phyloP scores from a whole-genome alignment of 2,329 filamentous ascomycete genomes.

The Neodidymelliopsis sp. region DNA sequence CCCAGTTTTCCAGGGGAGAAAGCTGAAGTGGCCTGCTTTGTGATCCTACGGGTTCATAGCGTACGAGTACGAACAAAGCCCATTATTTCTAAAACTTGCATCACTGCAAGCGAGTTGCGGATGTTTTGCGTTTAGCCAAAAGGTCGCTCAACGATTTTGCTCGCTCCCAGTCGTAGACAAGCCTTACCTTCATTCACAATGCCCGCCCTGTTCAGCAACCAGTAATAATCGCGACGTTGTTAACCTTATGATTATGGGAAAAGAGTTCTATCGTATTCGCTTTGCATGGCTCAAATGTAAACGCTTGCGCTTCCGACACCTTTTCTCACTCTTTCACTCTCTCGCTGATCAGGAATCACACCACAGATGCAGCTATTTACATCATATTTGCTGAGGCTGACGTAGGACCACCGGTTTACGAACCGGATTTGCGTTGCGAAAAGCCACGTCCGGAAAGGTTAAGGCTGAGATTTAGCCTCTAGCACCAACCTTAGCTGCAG shows the following conservation, averaged over 20 bases:
- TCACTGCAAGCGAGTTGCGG: background rate
- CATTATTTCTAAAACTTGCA: background rate
- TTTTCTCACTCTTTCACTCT: background rate
- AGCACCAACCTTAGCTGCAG: conserved; percentile 19
- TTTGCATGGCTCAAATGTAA: background rate
- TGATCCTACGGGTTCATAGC: background rate
- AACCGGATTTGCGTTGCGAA: background rate
- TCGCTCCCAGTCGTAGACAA: no score
- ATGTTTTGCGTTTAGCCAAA: no score
- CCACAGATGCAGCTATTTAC: conserved; percentile 6
- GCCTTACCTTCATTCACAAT: no score
- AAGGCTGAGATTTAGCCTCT: background rate
- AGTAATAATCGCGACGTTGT: no score
- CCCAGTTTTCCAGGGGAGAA: background rate
- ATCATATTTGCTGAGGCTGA: conserved; percentile 12
- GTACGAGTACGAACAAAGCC: no score
- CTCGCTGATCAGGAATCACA: background rate
- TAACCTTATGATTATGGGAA: no score
- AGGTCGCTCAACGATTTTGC: no score
- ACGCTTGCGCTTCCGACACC: background rate
- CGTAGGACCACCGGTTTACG: background rate
- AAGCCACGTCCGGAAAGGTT: conserved; percentile 1
- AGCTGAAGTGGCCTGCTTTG: background rate
- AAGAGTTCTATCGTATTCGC: no score
- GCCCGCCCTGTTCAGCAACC: no score